These are phyloP conservation scores for Ustilago trichophora DNA, from an alignment of 1,284 basidiomycete species.

Conservation along the genomic window DNA sequence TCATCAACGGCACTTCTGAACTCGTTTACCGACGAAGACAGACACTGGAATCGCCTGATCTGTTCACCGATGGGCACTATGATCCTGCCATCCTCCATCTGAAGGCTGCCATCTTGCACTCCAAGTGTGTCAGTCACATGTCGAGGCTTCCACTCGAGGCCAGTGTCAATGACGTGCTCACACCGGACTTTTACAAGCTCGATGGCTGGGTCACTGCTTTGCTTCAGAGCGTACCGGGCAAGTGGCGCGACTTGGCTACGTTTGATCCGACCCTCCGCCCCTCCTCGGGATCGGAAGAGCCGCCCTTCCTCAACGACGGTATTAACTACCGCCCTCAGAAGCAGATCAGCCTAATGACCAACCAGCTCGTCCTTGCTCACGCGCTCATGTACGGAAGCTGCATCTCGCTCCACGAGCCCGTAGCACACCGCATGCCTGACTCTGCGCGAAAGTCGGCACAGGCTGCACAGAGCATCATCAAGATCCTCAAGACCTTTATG, in stretches of 20 bases:
- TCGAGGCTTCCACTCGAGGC: constrained; percentile 39
- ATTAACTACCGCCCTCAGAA: constrained; percentile 38
- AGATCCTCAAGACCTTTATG: constrained; percentile 46
- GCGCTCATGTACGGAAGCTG: constrained; percentile 37
- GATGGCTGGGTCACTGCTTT: constrained; percentile 27
- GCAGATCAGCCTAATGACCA: constrained; percentile 44
- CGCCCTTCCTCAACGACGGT: constrained; percentile 37
- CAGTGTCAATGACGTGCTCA: constrained; percentile 31
- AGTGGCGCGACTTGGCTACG: constrained; percentile 29
- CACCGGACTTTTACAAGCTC: constrained; percentile 37
- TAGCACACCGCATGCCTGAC: constrained; percentile 36
- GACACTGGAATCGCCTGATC: constrained; percentile 46
- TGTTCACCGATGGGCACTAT: constrained; percentile 44
- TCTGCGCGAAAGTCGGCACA: constrained; percentile 33
- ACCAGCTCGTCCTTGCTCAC: constrained; percentile 42
- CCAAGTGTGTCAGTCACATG: constrained; percentile 43
- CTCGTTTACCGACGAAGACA: constrained; percentile 39
- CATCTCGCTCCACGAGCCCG: constrained; percentile 50
- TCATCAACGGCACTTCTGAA: constrained; percentile 24
- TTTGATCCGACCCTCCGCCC: constrained; percentile 36
- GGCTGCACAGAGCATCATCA: constrained; percentile 42
- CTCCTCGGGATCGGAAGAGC: constrained; percentile 17
- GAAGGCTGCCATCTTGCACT: constrained; percentile 48
- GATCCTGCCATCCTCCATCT: constrained; percentile 44
- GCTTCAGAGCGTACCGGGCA: constrained; percentile 36